Base-by-base conservation (phyloP, 345 rosid species). In the Moringa oleifera region DNA sequence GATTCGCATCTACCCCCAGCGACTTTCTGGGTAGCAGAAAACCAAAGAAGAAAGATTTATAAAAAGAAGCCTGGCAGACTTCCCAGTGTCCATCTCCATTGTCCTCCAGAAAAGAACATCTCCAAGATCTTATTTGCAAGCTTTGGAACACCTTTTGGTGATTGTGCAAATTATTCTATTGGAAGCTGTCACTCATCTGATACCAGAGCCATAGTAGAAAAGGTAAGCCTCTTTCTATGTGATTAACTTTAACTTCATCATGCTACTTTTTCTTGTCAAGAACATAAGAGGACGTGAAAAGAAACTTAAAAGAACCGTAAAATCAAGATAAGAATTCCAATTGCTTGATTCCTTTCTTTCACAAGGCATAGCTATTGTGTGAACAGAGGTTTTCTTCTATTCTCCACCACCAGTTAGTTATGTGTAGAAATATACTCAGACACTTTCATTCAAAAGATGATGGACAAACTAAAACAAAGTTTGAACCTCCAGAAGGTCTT, bases 121-220 rank as follows among this genome's bases (percentile, higher is more conserved):
- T 66, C 77, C n/a, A 66, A 58, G 18, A 64, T 73, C 19, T 23
- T 69, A 20, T 77, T 73, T 53, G 56, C 75, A 59, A 69, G 77
- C 70, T 73, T 62, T 55, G 72, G 75, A 53, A 73, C 41, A 36
- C 67, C 80, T 15, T 24, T 3, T 9, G 75, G 71, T 61, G 51
- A 71, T n/a, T 61, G 71, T 61, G 47, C 51, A 56, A 61, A 51
- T 25, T 57, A 66, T 25, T 61, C 63, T 20, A 57, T 22, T 0
- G 71, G 75, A 28, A 65, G 75, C 66, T 71, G 67, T 16, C 75
- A 71, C 52, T 51, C 62, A 15, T 51, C 61, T 20, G 19, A 31
- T 50, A 22, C 63, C 41, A 25, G 11, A 49, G 63, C 65, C 54
- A 52, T 7, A 21, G 53, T 64, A 20, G 68, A 71, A 28, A 65